Evolutionary conservation across 2,329 filamentous ascomycete species (phyloP).

Genomic region (Fusarium humuli): DNA sequence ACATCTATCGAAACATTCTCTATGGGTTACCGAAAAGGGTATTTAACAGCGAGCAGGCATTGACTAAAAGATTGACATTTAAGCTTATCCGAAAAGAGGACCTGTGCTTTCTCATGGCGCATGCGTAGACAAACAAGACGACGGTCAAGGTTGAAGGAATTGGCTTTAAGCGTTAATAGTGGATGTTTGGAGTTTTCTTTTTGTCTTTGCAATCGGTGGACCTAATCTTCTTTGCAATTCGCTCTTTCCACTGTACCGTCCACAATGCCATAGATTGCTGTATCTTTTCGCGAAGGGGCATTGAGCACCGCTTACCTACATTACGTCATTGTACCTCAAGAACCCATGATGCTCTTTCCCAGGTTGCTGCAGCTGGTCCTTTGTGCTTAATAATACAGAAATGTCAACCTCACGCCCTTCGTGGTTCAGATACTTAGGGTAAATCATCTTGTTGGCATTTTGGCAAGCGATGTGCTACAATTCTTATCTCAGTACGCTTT

Average conservation of each 20-base stretch:
- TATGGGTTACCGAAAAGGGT: constrained; percentile 12
- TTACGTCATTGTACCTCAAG: not conserved
- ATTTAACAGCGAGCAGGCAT: constrained; percentile 7
- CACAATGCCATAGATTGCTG: not conserved
- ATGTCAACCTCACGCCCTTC: constrained; percentile 13
- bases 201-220: not conserved
- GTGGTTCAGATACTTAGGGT: not conserved
- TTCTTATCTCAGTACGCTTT: not conserved
- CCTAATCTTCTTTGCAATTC: not conserved
- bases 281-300: not conserved
- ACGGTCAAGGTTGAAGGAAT: not conserved
- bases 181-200: not conserved
- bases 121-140: not conserved
- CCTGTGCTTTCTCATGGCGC: not conserved
- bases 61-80: not conserved
- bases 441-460: not conserved
- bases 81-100: constrained; percentile 1
- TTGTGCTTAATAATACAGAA: constrained; percentile 20
- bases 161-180: not conserved
- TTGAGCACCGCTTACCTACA: not conserved
- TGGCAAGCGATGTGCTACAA: not conserved
- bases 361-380: not conserved
- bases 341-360: not conserved
- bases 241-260: not conserved
- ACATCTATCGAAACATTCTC: not conserved